These are phyloP conservation scores for Wickerhamiella qilinensis DNA, from an alignment of 805 yeast genomes.

Conservation along the genomic window DNA sequence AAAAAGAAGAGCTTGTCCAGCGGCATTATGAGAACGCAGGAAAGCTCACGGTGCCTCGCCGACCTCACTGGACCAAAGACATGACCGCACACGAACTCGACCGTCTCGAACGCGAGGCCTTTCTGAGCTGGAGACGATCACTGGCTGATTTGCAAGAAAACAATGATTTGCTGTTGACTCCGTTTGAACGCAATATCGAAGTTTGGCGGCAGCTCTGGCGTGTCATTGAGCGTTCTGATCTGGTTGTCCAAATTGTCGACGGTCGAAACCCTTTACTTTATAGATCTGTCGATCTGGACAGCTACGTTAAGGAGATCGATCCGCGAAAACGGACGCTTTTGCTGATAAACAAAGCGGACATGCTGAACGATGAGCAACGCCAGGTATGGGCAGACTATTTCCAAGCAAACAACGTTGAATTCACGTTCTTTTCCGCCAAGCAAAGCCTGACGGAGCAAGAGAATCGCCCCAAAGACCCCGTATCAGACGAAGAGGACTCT, in stretches of 20 bases:
- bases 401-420: slow-evolving; percentile 47
- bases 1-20: slow-evolving; percentile 41
- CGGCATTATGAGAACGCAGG: slow-evolving; percentile 36
- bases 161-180: slow-evolving; percentile 76
- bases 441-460: slow-evolving; percentile 61
- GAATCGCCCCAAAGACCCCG: slow-evolving; percentile 25
- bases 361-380: slow-evolving; percentile 64
- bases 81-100: slow-evolving; percentile 68
- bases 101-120: slow-evolving; percentile 75
- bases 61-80: slow-evolving; percentile 69
- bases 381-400: slow-evolving; percentile 78
- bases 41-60: slow-evolving; percentile 73
- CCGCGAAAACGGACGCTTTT: slow-evolving; percentile 64
- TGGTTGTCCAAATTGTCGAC: slow-evolving; percentile 93
- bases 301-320: slow-evolving; percentile 62
- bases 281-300: slow-evolving; percentile 75
- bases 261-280: slow-evolving; percentile 87
- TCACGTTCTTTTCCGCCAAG: slow-evolving; percentile 85
- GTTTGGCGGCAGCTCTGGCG: slow-evolving; percentile 99
- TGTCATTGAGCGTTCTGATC: slow-evolving; percentile 86
- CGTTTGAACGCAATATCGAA: slow-evolving; percentile 91
- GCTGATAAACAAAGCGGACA: slow-evolving; percentile 86
- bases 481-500: slow-evolving; percentile 8
- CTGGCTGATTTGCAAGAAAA: slow-evolving; percentile 73
- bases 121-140: slow-evolving; percentile 85